Evolutionary conservation across 352 stramenopile genomes (phyloP).

Genomic region (Pythium periplocum): DNA sequence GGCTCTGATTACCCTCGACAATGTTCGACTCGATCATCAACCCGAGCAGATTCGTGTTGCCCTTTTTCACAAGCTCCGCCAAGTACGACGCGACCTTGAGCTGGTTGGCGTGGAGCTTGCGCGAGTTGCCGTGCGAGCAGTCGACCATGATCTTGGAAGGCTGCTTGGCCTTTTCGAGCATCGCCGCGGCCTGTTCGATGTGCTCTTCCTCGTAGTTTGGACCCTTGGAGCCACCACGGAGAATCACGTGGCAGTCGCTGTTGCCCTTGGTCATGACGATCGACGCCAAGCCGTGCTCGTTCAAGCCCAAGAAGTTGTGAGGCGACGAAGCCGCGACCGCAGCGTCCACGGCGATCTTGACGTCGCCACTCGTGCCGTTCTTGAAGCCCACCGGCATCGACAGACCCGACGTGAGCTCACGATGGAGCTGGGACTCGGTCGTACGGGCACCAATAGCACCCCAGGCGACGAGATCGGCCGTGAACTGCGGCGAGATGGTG

Average conservation of each 20-base stretch:
- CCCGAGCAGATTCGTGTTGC: slow-evolving; percentile 65
- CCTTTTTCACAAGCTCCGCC: slow-evolving; percentile 48
- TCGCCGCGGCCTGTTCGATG: slow-evolving; percentile 53
- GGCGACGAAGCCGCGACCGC: slow-evolving; percentile 57
- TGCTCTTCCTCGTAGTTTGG: slow-evolving; percentile 81
- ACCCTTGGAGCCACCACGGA: slow-evolving; percentile 63
- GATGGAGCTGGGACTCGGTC: slow-evolving; percentile 80
- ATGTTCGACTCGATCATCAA: slow-evolving; percentile 90
- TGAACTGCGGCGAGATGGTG: slow-evolving; percentile 82
- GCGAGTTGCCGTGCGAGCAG: slow-evolving; percentile 86
- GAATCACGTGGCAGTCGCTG: slow-evolving; percentile 80
- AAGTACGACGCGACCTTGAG: slow-evolving; percentile 71
- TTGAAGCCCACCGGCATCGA: slow-evolving; percentile 86
- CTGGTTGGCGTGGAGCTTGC: slow-evolving; percentile 82
- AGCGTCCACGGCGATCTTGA: slow-evolving; percentile 80
- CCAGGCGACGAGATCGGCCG: slow-evolving; percentile 72
- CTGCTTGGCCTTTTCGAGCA: slow-evolving; percentile 65
- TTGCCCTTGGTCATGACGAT: slow-evolving; percentile 86
- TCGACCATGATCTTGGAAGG: slow-evolving; percentile 82
- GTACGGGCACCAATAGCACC: slow-evolving; percentile 80
- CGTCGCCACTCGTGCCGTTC: slow-evolving; percentile 74
- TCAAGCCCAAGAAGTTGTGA: slow-evolving; percentile 82
- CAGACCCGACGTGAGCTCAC: slow-evolving; percentile 71
- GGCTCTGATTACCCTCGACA: slow-evolving; percentile 79
- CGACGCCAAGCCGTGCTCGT: slow-evolving; percentile 72